Evolutionary conservation across 768 basidiomycete species (phyloP).

Genomic region (Tricholoma matsutake): DNA sequence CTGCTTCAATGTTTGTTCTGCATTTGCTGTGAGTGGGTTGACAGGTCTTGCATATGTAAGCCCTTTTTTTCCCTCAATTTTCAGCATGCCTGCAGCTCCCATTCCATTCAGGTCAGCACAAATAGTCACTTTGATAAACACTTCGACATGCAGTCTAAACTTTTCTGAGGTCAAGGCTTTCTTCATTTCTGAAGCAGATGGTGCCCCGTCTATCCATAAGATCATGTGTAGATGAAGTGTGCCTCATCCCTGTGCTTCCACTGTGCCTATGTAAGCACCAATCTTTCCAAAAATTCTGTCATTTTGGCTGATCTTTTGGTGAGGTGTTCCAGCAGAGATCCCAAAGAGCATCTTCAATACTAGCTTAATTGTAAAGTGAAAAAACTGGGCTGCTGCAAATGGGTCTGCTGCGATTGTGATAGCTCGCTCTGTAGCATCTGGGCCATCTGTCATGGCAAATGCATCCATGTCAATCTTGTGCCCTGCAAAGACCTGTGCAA

Average conservation of each 20-base stretch:
- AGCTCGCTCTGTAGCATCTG: conserved; percentile 13
- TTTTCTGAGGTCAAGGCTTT: conserved; percentile 15
- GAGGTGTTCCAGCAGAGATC: conserved; percentile 13
- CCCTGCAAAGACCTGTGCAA: conserved; percentile 42
- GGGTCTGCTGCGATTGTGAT: conserved; percentile 35
- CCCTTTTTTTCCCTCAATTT: conserved; percentile 13
- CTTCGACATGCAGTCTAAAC: conserved; percentile 24
- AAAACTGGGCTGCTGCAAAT: conserved; percentile 40
- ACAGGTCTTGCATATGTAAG: conserved; percentile 34
- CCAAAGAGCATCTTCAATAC: conserved; percentile 33
- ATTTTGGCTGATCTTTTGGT: conserved; percentile 5
- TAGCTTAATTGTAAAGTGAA: conserved; percentile 32
- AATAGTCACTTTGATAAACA: conserved; percentile 30
- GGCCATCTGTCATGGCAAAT: conserved; percentile 26
- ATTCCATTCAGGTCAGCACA: conserved; percentile 26
- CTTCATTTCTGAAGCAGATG: conserved; percentile 18
- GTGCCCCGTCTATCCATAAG: conserved; percentile 33
- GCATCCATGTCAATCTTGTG: conserved; percentile 40
- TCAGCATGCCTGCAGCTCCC: conserved; percentile 7
- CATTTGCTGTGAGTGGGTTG: conserved; percentile 26
- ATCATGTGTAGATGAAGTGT: conserved; percentile 40
- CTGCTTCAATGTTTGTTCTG: neutral
- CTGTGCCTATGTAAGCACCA: conserved; percentile 31
- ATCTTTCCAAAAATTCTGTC: conserved; percentile 33
- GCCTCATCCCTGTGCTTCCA: conserved; percentile 41